Percentiles rank a stretch among this genome's conserved stretches.
Conservation (phyloP, 148 eudicot genomes). For the Vaccinium vitisidaea region DNA sequence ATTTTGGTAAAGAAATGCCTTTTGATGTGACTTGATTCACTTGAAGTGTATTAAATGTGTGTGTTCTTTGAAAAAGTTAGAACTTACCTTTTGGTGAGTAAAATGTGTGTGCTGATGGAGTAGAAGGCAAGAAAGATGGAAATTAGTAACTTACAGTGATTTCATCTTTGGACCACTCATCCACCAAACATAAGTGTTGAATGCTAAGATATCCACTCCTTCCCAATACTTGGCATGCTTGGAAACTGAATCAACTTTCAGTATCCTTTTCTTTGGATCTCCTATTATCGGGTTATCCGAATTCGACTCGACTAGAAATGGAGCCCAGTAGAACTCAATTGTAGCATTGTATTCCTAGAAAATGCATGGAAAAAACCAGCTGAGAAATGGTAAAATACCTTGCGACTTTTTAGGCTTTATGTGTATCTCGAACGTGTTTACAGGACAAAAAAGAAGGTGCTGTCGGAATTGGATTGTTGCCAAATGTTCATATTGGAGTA, state of each 20-base stretch:
- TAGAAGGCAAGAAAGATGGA: not conserved
- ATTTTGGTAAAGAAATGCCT: too few species aligned
- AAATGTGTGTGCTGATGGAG: not conserved
- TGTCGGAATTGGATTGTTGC: not conserved
- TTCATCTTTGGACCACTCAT: slow-evolving; percentile 69
- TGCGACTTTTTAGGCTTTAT: not conserved
- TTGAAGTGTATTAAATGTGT: too few species aligned
- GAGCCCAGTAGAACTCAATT: slow-evolving; percentile 97
- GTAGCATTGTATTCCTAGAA: slow-evolving; percentile 76
- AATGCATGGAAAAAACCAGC: not conserved
- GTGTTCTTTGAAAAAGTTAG: too few species aligned
- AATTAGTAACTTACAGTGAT: slow-evolving; percentile 49
- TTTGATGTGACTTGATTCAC: too few species aligned
- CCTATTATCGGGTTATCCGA: slow-evolving; percentile 59
- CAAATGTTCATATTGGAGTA: not conserved
- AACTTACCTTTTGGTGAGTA: not conserved
- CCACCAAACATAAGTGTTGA: slow-evolving; percentile 99
- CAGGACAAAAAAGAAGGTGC: not conserved
- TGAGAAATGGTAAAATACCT: not conserved
- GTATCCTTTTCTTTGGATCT: slow-evolving; percentile 71
- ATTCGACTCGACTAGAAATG: slow-evolving; percentile 81
- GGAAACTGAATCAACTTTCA: slow-evolving; percentile 72
- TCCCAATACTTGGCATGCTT: slow-evolving; percentile 82
- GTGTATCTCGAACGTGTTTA: not conserved
- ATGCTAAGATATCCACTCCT: slow-evolving; percentile 75